A percentile compares a stretch with the other conserved stretches of the same genome.
phyloP scores from a whole-genome alignment of 2,329 filamentous ascomycete genomes.

The Epichloe coenophiala region DNA sequence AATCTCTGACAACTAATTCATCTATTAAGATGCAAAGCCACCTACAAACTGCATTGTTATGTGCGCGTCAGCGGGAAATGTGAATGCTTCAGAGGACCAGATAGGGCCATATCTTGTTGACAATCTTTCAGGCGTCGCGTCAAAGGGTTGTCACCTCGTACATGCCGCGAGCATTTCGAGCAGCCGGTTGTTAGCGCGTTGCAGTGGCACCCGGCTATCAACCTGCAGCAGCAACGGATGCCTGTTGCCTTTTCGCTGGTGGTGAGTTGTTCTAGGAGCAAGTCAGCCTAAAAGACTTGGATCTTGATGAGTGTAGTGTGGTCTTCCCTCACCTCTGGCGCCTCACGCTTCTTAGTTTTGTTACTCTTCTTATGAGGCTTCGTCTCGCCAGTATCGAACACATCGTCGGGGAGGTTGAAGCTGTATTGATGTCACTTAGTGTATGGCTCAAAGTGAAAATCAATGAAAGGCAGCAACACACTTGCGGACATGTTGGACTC shows the following conservation, averaged over 20 bases:
- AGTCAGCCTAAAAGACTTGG: slow-evolving; percentile 14
- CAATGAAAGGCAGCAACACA: slow-evolving; percentile 31
- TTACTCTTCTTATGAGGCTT: slow-evolving; percentile 48
- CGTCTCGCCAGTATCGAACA: slow-evolving; percentile 70
- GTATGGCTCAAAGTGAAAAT: neutral
- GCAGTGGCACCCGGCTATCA: slow-evolving; percentile 9
- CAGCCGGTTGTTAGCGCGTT: neutral
- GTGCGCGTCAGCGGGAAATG: slow-evolving; percentile 3
- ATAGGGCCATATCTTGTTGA: slow-evolving; percentile 2
- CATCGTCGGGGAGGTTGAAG: slow-evolving; percentile 76
- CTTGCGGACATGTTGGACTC: slow-evolving; percentile 77
- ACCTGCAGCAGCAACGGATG: slow-evolving; percentile 27
- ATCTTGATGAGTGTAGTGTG: slow-evolving; percentile 2
- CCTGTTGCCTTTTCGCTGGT: slow-evolving; percentile 28
- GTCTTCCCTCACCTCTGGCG: slow-evolving; percentile 28
- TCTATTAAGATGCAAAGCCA: slow-evolving; percentile 1
- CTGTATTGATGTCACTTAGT: slow-evolving; percentile 29
- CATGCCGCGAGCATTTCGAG: neutral
- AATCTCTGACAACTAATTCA: neutral
- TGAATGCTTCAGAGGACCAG: neutral
- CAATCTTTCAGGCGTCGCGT: neutral
- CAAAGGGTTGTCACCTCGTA: neutral
- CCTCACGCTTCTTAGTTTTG: slow-evolving; percentile 35
- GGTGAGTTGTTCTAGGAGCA: slow-evolving; percentile 21
- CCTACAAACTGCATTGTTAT: slow-evolving; percentile 2